Evolutionary conservation across 129 eudicot species (phyloP).

Genomic region (Pseudognaphalium luteoalbum): DNA sequence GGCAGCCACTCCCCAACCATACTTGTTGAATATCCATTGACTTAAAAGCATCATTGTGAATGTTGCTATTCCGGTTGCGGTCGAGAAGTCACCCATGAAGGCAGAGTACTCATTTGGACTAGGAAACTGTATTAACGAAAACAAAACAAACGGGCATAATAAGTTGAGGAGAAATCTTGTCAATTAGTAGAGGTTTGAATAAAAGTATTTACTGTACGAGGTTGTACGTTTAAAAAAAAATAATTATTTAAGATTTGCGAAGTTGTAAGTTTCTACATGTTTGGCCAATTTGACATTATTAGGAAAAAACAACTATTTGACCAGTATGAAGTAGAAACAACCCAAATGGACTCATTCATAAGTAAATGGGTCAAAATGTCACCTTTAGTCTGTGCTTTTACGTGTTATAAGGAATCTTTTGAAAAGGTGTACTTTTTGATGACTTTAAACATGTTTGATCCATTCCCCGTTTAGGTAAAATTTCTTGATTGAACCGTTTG

Average conservation of each 20-base stretch:
- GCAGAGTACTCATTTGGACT: slow-evolving; percentile 97
- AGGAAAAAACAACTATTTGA: neutral
- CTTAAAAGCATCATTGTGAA: slow-evolving; percentile 94
- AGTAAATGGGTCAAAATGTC: neutral
- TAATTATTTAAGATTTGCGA: neutral
- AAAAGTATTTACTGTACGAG: neutral
- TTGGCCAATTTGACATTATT: neutral
- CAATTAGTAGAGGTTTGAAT: neutral
- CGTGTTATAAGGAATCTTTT: too few relatives aligned
- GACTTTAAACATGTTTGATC: too few relatives aligned
- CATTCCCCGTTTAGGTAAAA: neutral
- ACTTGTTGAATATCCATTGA: slow-evolving; percentile 91
- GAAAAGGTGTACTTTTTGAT: neutral
- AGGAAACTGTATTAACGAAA: slow-evolving; percentile 59
- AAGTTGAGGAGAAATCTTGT: neutral
- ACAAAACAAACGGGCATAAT: neutral
- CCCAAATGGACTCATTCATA: neutral
- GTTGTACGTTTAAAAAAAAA: neutral
- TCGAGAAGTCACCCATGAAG: slow-evolving; percentile 99
- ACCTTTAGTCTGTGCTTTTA: too few relatives aligned
- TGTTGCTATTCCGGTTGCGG: slow-evolving; percentile 96
- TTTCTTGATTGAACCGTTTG: too few relatives aligned
- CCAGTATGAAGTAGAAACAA: neutral
- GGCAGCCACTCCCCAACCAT: slow-evolving; percentile 99
- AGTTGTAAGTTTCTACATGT: neutral